Percentiles rank a stretch among this genome's conserved stretches.
These are phyloP conservation scores for Porcisia deanei DNA, from an alignment of 208 protist genomes.

Conservation along the genomic window DNA sequence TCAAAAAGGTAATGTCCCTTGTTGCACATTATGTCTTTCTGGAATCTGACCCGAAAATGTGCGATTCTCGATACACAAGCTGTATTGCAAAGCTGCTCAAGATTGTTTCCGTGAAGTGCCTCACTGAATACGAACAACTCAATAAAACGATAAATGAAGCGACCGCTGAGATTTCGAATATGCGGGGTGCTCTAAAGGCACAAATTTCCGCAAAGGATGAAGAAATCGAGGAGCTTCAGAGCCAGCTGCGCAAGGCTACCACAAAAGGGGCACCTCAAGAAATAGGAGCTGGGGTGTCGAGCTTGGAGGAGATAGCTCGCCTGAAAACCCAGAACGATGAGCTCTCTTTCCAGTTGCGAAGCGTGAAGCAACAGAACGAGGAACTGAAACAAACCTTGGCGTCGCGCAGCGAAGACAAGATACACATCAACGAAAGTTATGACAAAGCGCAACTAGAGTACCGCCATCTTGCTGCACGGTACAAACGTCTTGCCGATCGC, in stretches of 20 bases:
- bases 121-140: slow-evolving; percentile 35
- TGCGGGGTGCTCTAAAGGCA: slow-evolving; percentile 12
- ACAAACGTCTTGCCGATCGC: slow-evolving; percentile 64
- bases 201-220: slow-evolving; percentile 30
- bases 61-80: slow-evolving; percentile 50
- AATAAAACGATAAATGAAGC: slow-evolving; percentile 19
- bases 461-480: slow-evolving; percentile 66
- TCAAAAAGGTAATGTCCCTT: slow-evolving; percentile 65
- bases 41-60: slow-evolving; percentile 62
- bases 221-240: slow-evolving; percentile 21
- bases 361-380: slow-evolving; percentile 31
- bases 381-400: slow-evolving; percentile 49
- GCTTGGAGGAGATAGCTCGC: slow-evolving; percentile 22
- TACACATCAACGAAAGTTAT: slow-evolving; percentile 44
- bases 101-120: slow-evolving; percentile 51
- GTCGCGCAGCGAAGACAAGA: slow-evolving; percentile 44
- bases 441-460: slow-evolving; percentile 81
- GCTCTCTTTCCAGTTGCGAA: slow-evolving; percentile 38
- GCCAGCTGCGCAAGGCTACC: background rate
- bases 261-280: slow-evolving; percentile 10
- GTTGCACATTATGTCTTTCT: slow-evolving; percentile 54
- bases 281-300: background rate
- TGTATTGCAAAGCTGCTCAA: slow-evolving; percentile 61
- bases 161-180: slow-evolving; percentile 15
- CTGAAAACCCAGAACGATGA: slow-evolving; percentile 46